Base-by-base conservation (phyloP, 768 basidiomycete genomes). In the Naganishia randhawae region DNA sequence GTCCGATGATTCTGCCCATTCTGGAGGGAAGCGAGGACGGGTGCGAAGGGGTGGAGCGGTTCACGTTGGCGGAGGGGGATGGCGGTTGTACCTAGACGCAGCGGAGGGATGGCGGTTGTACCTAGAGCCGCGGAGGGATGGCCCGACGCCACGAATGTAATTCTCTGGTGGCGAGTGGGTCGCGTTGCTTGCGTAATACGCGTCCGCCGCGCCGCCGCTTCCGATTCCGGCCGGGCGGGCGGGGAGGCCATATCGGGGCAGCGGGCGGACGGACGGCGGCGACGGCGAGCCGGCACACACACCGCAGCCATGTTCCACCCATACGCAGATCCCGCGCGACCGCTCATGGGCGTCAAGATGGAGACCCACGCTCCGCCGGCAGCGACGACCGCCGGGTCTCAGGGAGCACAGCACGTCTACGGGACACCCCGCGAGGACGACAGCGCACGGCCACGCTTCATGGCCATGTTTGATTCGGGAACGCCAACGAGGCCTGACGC, bases 1-100 rank as follows among this genome's bases (percentile, higher is more conserved):
- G 35, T 39, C 55, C 55, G 16, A 37, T 27, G 27, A 57, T 57
- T 33, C 7, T 57, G 55, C 55, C 55, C n/a, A 57, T 57, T 39
- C 14, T 22, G n/a, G 55, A 57, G 25, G 14, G 17, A 6, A 29
- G 52, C 7, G 52, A 31, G 29, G 27, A 31, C 16, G 32, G 27
- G 16, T 5, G 52, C 11, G 52, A 42, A 42, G 50, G 29, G 4
- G 22, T 51, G 50, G 50, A 51, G n/a, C 3, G 50, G 8, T 51
- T 51, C 27, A 9, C 22, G 8, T 25, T 51, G 3, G 50, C 22
- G 25, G 41, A 39, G 37, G 37, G 14, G 37, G 37, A 39, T 7
- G 37, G 37, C 14, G 41, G 14, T 42, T 19, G 41, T 42, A 19
- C 7, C 8, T 3, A 16, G 41, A 3, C 8, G 41, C n/a, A 42